phyloP scores from a whole-genome alignment of 2,329 filamentous ascomycete species.

The Diaporthe amygdali region DNA sequence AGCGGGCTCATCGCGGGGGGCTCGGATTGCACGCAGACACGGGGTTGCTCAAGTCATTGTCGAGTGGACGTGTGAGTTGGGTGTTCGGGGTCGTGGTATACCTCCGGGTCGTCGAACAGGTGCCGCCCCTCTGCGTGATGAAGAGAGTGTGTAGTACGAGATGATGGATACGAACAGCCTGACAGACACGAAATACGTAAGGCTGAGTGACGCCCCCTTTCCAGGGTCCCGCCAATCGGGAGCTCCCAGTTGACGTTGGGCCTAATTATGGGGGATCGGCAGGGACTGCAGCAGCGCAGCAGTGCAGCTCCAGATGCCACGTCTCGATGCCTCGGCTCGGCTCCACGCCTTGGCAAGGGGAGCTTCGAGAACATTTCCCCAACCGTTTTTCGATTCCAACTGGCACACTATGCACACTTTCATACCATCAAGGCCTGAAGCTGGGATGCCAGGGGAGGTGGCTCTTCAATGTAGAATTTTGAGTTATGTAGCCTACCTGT shows the following conservation, averaged over 20 bases:
- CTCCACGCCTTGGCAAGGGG: constrained; percentile 5
- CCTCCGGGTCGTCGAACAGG: not conserved
- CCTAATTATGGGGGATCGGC: constrained; percentile 21
- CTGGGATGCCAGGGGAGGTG: not conserved
- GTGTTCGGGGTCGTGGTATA: not conserved
- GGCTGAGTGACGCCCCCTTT: constrained; percentile 16
- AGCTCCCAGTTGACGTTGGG: not conserved
- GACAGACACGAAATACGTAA: constrained; percentile 7
- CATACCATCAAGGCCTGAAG: not conserved
- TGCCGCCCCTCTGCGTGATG: not conserved
- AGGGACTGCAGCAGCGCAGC: constrained; percentile 12
- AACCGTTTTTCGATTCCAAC: not conserved
- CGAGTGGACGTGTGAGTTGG: not conserved
- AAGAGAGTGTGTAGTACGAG: not conserved
- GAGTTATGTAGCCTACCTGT: not conserved
- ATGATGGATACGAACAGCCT: constrained; percentile 5
- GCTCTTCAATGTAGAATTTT: not conserved
- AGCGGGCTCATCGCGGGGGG: constrained; percentile 22
- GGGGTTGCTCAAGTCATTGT: constrained; percentile 21
- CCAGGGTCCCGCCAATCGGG: constrained; percentile 12
- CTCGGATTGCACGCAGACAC: not conserved
- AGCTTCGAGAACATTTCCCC: constrained; percentile 17
- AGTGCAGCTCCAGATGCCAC: not conserved
- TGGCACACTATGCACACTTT: not conserved
- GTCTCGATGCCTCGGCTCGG: not conserved